Base-by-base conservation (phyloP, 306 rosid genomes). In the Medicago ruthenica region DNA sequence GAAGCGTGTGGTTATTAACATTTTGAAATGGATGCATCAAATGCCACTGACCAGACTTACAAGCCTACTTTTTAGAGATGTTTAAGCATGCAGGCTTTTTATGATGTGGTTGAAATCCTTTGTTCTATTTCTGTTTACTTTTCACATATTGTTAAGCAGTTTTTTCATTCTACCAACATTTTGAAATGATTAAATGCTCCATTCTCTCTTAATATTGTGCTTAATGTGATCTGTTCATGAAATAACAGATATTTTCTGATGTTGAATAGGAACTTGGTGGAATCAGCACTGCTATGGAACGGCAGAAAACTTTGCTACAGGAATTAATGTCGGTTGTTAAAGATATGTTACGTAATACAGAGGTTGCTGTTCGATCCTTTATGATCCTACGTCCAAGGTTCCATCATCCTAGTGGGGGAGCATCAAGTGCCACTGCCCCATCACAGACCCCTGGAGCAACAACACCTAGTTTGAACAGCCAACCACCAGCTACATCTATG, bases 361-460 rank as follows among this genome's bases (percentile, higher is more conserved):
- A 96, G 91, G 87, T 92, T 77, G 98, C 97, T 40, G 85, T 96
- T 87, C 98, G 96, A 24, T 90, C 99, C 72, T 96, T 96, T 85
- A 89, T 90, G 96, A 90, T 90, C 86, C 82, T 95, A 79, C 91
- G 83, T 16, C 96, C 99, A 58, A 77, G 99, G 82, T 95, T 95
- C 79, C 86, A 79, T 85, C 93, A 92, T 83, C 92, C 90, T 70
- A 84, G 74, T 84, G 96, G 93, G 76, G 93, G 87, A 77, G 78
- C 89, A 64, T 84, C 90, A 75, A 87, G 85, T 83, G 89, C 90
- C 82, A 90, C 91, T 57, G 89, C 87, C 45, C 87, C 96, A 1
- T 84, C 88, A 54, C 97, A 90, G 84, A 76, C 86, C 67, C 68
- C 88, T 22, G 97, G 97, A 74, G 79, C 84, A 27, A 71, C 69